These are phyloP conservation scores for Boletellus ananas DNA, from an alignment of 768 basidiomycete species.

Conservation along the genomic window DNA sequence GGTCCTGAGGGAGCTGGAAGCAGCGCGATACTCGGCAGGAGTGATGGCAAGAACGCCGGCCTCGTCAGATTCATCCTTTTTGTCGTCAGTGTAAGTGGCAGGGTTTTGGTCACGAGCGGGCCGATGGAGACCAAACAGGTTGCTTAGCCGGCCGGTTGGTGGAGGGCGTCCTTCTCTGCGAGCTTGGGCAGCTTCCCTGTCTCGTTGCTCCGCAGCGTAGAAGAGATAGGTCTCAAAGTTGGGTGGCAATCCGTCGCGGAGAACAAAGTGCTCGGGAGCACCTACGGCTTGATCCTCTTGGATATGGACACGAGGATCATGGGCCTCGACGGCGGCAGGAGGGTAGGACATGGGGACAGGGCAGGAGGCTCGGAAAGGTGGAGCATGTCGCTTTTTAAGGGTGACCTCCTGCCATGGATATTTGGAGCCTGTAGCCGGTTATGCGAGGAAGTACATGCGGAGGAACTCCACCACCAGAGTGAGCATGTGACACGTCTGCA, in stretches of 20 bases:
- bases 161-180: conserved; percentile 10
- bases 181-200: conserved; percentile 23
- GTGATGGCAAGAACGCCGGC: conserved; percentile 22
- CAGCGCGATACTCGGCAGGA: conserved; percentile 33
- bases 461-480: no score
- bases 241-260: conserved; percentile 22
- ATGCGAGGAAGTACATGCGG: neutral
- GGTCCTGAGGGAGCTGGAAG: conserved; percentile 45
- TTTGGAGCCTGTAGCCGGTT: neutral
- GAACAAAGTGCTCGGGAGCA: conserved; percentile 15
- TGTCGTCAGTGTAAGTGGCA: conserved; percentile 31
- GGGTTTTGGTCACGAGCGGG: conserved; percentile 26
- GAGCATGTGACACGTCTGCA: no score
- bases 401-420: no score
- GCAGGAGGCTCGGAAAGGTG: neutral
- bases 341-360: conserved; percentile 17
- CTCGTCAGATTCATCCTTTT: conserved; percentile 14
- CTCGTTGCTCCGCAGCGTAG: conserved; percentile 30
- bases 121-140: conserved; percentile 21
- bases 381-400: conserved; percentile 2
- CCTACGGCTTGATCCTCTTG: conserved; percentile 1
- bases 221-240: conserved; percentile 32
- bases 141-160: conserved; percentile 15
- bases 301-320: conserved; percentile 15
- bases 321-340: conserved; percentile 16